Base-by-base conservation (phyloP, 345 rosid genomes). In the Acer yangbiense region DNA sequence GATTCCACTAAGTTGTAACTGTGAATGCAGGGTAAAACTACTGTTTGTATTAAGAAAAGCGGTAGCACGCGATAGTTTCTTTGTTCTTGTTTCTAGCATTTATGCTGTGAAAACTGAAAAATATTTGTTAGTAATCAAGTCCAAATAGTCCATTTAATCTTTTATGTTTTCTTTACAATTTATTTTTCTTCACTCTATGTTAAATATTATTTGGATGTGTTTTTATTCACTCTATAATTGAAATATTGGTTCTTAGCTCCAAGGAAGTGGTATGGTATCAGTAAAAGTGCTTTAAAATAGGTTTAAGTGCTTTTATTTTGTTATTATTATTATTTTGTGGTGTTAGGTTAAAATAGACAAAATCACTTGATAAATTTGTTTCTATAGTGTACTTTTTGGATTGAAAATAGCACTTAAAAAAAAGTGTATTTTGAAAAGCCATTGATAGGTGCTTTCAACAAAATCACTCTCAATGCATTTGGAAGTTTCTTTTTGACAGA, bases 1-100 rank as follows among this genome's bases (percentile, higher is more conserved):
- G 77, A 70, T 68, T 69, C 44, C 48, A 20, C 20, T 0, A 73
- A 39, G 32, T 62, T 68, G 78, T 62, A 69, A 69, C 64, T 6
- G 11, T 46, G 14, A 66, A 35, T 74, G 54, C 75, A 27, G 17
- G 43, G 29, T 64, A 11, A 48, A 43, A 61, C 64, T 4, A 12
- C 12, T 79, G 39, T 64, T 7, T 73, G 71, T 74, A 7, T 77
- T 41, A n/a, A 58, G 17, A 46, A 54, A 70, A 39, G 0, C 6
- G 18, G 27, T 75, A 50, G 75, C 68, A 55, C 17, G 25, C 14
- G 46, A 46, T 69, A 12, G 44, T 61, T 46, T 13, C 27, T 9
- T 52, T 48, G 78, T 66, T 65, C 17, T 46, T 64, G 35, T 54
- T 9, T 46, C 50, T 6, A 35, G 46, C 39, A 1, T 9, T 6